phyloP scores from a whole-genome alignment of 2,329 filamentous ascomycete species.

The Neonectria coccinea region DNA sequence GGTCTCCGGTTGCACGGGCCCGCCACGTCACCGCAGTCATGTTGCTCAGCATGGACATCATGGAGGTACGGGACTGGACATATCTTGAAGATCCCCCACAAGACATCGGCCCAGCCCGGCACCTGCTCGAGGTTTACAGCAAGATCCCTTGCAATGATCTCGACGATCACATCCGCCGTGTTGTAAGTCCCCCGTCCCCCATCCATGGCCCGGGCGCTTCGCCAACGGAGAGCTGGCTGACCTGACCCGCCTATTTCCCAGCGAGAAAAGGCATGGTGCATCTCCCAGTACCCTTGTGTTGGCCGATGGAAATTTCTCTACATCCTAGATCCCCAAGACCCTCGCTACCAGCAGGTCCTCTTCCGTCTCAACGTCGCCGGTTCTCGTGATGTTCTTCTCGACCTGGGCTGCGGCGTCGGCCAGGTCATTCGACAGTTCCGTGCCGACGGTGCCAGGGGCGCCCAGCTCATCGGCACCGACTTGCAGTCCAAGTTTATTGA shows the following conservation, averaged over 20 bases:
- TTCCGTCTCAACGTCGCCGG: constrained; percentile 54
- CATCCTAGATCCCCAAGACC: constrained; percentile 55
- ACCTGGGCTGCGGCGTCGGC: constrained; percentile 64
- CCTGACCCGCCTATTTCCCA: constrained; percentile 37
- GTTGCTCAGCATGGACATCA: constrained; percentile 47
- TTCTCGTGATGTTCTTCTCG: constrained; percentile 57
- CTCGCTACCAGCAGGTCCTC: constrained; percentile 57
- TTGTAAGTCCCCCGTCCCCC: constrained; percentile 46
- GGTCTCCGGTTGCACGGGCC: constrained; percentile 3
- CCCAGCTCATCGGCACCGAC: constrained; percentile 63
- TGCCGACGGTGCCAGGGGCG: constrained; percentile 61
- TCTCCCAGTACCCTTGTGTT: constrained; percentile 59
- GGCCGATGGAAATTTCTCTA: constrained; percentile 64
- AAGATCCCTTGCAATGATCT: constrained; percentile 51
- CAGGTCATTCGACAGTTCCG: constrained; percentile 63
- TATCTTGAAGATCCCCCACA: constrained; percentile 53
- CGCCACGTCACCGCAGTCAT: constrained; percentile 29
- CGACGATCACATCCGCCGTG: constrained; percentile 51
- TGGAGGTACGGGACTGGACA: constrained; percentile 55
- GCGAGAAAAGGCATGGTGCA: constrained; percentile 60
- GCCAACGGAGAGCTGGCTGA: constrained; percentile 25
- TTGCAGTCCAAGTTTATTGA: constrained; percentile 63
- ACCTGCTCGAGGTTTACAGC: constrained; percentile 55
- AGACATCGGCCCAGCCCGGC: constrained; percentile 51
- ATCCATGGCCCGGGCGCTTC: not conserved